phyloP scores from a whole-genome alignment of 768 basidiomycete species.

The Russula emetica region DNA sequence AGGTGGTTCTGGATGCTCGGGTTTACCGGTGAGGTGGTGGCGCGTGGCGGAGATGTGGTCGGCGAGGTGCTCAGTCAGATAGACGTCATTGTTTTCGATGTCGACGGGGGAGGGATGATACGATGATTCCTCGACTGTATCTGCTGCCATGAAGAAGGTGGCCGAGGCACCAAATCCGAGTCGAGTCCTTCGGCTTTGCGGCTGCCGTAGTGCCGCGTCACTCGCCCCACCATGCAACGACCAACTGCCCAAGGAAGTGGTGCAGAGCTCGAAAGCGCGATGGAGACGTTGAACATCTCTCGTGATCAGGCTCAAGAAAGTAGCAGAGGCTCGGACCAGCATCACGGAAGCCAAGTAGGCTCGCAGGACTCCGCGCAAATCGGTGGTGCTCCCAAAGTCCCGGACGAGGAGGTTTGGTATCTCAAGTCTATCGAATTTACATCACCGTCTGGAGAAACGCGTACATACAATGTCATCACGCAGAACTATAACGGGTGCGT shows the following conservation, averaged over 20 bases:
- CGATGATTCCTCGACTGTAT: slow-evolving; percentile 6
- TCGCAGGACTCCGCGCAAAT: background rate
- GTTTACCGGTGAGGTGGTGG: slow-evolving; percentile 13
- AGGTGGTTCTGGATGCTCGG: slow-evolving; percentile 10
- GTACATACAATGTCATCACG: slow-evolving; percentile 60
- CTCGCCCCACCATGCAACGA: background rate
- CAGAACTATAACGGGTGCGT: slow-evolving; percentile 82
- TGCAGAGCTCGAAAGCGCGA: background rate
- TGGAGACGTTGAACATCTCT: background rate
- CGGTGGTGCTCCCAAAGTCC: slow-evolving; percentile 4
- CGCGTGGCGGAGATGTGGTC: slow-evolving; percentile 19
- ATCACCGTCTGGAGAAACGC: slow-evolving; percentile 30
- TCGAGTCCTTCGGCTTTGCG: too few relatives aligned
- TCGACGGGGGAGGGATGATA: background rate
- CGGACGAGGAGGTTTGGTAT: slow-evolving; percentile 62
- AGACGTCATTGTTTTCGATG: background rate
- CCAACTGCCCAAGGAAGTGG: background rate
- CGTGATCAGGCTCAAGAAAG: background rate
- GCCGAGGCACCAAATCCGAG: too few relatives aligned
- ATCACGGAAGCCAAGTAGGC: background rate
- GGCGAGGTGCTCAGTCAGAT: slow-evolving; percentile 10
- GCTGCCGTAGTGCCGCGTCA: too few relatives aligned
- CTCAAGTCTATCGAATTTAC: slow-evolving; percentile 64
- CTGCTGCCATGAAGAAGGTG: background rate
- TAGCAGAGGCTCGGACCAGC: background rate